Evolutionary conservation across 202 grass and related monocot genomes (phyloP).

Genomic region (Tripidium arundinaceum): DNA sequence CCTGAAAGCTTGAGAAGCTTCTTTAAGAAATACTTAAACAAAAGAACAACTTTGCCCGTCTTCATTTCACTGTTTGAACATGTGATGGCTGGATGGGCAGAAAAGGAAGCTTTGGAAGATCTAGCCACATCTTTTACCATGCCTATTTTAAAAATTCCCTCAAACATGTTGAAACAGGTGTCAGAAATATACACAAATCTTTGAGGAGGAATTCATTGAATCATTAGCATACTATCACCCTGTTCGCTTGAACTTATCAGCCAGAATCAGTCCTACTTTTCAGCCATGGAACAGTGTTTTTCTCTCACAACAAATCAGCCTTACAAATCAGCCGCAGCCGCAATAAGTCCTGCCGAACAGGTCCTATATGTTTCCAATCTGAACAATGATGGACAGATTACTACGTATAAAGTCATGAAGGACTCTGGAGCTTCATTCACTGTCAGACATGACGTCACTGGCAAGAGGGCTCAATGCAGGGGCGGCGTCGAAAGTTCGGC

Average conservation of each 20-base stretch:
- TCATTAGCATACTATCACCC: slow-evolving; percentile 56
- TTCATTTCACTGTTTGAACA: slow-evolving; percentile 67
- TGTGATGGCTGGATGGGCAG: slow-evolving; percentile 58
- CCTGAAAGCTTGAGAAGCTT: slow-evolving; percentile 51
- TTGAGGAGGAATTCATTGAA: slow-evolving; percentile 60
- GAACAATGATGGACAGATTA: slow-evolving; percentile 40
- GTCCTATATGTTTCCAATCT: slow-evolving; percentile 46
- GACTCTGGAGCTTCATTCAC: slow-evolving; percentile 22
- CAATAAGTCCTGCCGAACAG: too few relatives aligned
- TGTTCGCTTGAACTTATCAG: too few relatives aligned
- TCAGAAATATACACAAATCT: slow-evolving; percentile 60
- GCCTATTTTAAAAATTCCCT: slow-evolving; percentile 53
- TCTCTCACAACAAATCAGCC: too few relatives aligned
- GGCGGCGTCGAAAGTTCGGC: too few relatives aligned
- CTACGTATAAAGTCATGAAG: slow-evolving; percentile 43
- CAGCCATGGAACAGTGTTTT: too few relatives aligned
- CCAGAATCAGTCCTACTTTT: too few relatives aligned
- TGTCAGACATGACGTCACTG: slow-evolving; percentile 41
- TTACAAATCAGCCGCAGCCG: too few relatives aligned
- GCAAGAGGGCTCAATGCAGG: slow-evolving; percentile 49
- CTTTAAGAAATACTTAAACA: slow-evolving; percentile 61
- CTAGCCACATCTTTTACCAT: slow-evolving; percentile 59
- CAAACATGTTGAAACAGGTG: slow-evolving; percentile 51
- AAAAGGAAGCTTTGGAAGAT: slow-evolving; percentile 63
- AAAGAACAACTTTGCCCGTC: slow-evolving; percentile 42